These are phyloP conservation scores for Alternaria sp. DNA, from an alignment of 2,329 filamentous ascomycete genomes.

Conservation along the genomic window DNA sequence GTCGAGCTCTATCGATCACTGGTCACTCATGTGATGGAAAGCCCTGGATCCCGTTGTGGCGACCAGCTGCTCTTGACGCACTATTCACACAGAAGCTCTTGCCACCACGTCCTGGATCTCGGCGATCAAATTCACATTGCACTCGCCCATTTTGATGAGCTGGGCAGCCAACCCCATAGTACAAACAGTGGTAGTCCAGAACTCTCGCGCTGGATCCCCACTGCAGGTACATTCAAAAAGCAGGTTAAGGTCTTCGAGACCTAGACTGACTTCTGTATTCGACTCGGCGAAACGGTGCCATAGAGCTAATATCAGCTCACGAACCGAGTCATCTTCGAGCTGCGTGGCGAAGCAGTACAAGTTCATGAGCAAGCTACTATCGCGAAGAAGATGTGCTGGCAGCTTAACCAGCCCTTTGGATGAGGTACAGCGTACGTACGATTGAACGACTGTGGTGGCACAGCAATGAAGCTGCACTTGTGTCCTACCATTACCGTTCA, in stretches of 20 bases:
- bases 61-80: not conserved
- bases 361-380: not conserved
- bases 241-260: slow-evolving; percentile 9
- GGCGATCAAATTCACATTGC: not conserved
- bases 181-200: slow-evolving; percentile 1
- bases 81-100: not conserved
- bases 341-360: slow-evolving; percentile 13
- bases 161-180: not conserved
- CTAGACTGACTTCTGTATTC: not conserved
- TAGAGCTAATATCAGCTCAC: not conserved
- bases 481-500: not conserved
- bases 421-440: slow-evolving; percentile 1
- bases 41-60: not conserved
- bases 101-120: not conserved
- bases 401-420: not conserved
- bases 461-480: slow-evolving; percentile 5
- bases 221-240: slow-evolving; percentile 9
- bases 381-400: not conserved
- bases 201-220: slow-evolving; percentile 3
- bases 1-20: not conserved
- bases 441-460: not conserved
- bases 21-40: not conserved
- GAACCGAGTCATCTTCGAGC: slow-evolving; percentile 5
- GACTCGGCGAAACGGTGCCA: not conserved
- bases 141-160: not conserved